A percentile compares a stretch with the other conserved stretches of the same genome.
Evolutionary conservation across 257 asterid species (phyloP).

Genomic region (Primulina huaijiensis): DNA sequence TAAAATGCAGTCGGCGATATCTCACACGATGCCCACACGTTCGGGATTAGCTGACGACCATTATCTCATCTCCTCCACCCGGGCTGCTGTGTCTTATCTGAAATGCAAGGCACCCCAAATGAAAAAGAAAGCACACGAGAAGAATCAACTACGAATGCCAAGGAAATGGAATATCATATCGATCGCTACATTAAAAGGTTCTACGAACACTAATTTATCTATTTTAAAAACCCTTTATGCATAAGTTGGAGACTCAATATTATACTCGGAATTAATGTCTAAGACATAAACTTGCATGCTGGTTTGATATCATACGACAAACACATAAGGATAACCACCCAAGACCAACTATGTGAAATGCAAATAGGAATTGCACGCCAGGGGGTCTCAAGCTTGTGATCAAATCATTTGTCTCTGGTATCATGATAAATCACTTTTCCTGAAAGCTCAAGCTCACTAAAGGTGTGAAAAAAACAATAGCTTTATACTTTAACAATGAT

Average conservation of each 20-base stretch:
- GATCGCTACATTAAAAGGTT: neutral
- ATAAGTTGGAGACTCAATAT: neutral
- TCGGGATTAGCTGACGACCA: neutral
- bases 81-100: constrained; percentile 49
- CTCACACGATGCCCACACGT: neutral
- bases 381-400: neutral
- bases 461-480: neutral
- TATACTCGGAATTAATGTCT: neutral
- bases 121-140: neutral
- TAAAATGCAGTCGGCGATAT: neutral
- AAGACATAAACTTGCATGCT: neutral
- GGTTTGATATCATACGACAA: neutral
- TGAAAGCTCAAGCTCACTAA: neutral
- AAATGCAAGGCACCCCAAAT: constrained; percentile 2
- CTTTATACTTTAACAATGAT: neutral
- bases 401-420: too few species aligned
- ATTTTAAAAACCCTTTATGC: too few species aligned
- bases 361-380: neutral
- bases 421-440: neutral
- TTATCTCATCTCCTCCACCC: constrained; percentile 57
- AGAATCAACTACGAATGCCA: neutral
- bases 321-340: neutral
- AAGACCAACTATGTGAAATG: neutral
- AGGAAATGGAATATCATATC: neutral
- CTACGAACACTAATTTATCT: neutral